Evolutionary conservation across 2,329 filamentous ascomycete species (phyloP), one percentile per base, ranked within the genome.

Genomic region (Helminthosporium solani): DNA sequence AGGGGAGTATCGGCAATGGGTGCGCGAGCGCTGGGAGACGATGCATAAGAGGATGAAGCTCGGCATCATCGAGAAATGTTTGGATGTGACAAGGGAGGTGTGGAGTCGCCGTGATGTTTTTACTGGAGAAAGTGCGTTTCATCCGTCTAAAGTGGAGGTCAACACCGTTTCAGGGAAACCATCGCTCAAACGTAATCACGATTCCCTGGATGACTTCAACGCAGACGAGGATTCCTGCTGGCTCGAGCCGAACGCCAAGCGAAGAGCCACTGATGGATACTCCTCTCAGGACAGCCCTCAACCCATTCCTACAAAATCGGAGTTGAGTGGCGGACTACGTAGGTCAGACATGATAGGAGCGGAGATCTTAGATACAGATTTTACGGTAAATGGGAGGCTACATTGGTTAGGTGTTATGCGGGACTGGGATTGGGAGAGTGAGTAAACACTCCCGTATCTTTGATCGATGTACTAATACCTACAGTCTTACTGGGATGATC

Each of bases 401-500:
- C 85, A 88, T 67, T 88, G 85, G 85, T 73, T 86, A 7, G 81
- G 83, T 30, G 83, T 88, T 33, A 87, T 87, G 85, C 79, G 78
- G 51, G 84, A 87, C 55, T 86, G 82, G 82, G 73, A 76, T n/a
- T 88, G 85, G 84, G 84, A 87, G 76, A 79, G 84, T 86, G 72
- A 71, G 78, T 72, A 37, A 7, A 3, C 33, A 14, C n/a, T 30
- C 33, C 19, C 9, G 33, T n/a, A 11, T 11, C 35, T 19, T 7
- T 12, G 14, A 33, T 27, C 2, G 39, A 4, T 12, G 21, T 35
- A 38, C 52, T 59, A 50, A 59, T 39, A 12, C 2, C 8, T 25
- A 3, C 23, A 54, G 54, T 63, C 19, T 52, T 63, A 28, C 54
- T 63, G 23, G 60, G 60, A 41, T 63, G 36, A 62, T 6, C 16